Percentiles rank a stretch among this genome's conserved stretches.
Evolutionary conservation across 768 basidiomycete species (phyloP).

Genomic region (Boletus rubescentipes): DNA sequence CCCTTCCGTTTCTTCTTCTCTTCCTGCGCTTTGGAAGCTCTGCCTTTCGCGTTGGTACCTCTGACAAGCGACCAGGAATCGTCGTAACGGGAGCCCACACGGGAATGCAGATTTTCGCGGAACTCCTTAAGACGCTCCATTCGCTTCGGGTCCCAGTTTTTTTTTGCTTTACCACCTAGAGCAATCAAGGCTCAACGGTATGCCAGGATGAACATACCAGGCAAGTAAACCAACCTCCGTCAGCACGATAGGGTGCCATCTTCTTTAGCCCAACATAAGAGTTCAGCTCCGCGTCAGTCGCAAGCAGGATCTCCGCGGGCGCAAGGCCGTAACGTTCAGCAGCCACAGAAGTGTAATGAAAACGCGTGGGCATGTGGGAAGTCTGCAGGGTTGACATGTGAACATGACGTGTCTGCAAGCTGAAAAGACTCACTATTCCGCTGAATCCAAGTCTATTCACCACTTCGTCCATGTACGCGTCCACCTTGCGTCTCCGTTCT

Average conservation of each 20-base stretch:
- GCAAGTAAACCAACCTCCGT: slow-evolving; percentile 31
- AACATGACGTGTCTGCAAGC: neutral
- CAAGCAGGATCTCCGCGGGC: slow-evolving; percentile 85
- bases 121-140: slow-evolving; percentile 70
- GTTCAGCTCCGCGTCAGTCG: slow-evolving; percentile 92
- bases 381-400: slow-evolving; percentile 50
- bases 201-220: neutral
- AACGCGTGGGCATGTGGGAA: slow-evolving; percentile 86
- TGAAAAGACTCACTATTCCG: slow-evolving; percentile 67
- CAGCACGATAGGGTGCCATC: slow-evolving; percentile 84
- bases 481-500: slow-evolving; percentile 78
- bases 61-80: slow-evolving; percentile 20
- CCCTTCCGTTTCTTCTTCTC: slow-evolving; percentile 62
- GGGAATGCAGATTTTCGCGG: slow-evolving; percentile 55
- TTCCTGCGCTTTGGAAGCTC: slow-evolving; percentile 10
- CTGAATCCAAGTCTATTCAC: slow-evolving; percentile 87
- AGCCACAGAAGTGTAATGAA: slow-evolving; percentile 81
- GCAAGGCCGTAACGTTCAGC: slow-evolving; percentile 66
- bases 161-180: slow-evolving; percentile 28
- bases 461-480: slow-evolving; percentile 90
- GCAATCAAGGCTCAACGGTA: neutral
- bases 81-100: slow-evolving; percentile 28
- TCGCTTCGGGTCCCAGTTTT: slow-evolving; percentile 59
- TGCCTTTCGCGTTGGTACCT: slow-evolving; percentile 3
- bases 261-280: slow-evolving; percentile 87